A percentile compares a stretch with the other conserved stretches of the same genome.
phyloP scores from a whole-genome alignment of 306 rosid species.

The Ormosia semicastrata region DNA sequence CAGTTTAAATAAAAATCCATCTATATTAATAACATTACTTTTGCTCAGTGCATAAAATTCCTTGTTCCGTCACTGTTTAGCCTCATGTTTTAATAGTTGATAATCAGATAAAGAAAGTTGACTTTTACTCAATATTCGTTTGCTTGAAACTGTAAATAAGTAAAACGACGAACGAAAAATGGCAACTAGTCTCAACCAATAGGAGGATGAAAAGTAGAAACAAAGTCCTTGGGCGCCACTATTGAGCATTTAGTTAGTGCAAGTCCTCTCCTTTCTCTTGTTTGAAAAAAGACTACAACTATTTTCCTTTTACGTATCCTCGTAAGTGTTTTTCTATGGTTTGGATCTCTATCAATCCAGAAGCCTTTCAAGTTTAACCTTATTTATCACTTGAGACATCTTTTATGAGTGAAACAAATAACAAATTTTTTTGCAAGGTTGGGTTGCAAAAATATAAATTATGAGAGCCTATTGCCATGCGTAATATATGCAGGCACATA shows the following conservation, averaged over 20 bases:
- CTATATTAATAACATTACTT: no score
- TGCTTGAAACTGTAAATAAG: not conserved
- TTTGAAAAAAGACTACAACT: not conserved
- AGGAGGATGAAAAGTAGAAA: not conserved
- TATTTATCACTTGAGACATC: not conserved
- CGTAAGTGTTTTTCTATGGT: not conserved
- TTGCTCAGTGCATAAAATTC: no score
- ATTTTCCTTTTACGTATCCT: not conserved
- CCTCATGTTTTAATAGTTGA: not conserved
- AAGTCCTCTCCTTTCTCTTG: not conserved
- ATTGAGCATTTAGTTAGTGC: not conserved
- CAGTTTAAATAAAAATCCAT: no score
- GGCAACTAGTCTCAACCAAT: not conserved
- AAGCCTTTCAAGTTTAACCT: no score
- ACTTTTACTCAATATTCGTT: not conserved
- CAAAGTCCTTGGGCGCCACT: not conserved
- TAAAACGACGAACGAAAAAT: not conserved
- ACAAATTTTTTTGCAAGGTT: not conserved
- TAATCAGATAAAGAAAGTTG: no score
- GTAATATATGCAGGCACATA: not conserved
- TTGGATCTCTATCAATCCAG: no score
- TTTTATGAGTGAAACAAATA: not conserved
- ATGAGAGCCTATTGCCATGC: no score
- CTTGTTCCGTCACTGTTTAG: no score
- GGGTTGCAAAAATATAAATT: no score